A percentile compares a stretch with the other conserved stretches of the same genome.
Conservation (phyloP, 129 eudicot genomes). For the Mikania micrantha region DNA sequence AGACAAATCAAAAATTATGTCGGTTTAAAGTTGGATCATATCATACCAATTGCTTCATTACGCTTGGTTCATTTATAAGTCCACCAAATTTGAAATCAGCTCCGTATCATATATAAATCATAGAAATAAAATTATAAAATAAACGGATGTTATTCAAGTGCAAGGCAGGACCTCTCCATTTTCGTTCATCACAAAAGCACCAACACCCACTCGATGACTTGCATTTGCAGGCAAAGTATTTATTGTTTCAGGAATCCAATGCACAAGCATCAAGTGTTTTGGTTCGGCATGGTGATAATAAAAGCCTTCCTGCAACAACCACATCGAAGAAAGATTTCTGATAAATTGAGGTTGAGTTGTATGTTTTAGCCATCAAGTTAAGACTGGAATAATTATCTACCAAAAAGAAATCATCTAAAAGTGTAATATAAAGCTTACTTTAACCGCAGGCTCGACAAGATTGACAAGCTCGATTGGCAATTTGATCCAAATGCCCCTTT, state of each 20-base stretch:
- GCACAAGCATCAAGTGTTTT: conserved; percentile 63
- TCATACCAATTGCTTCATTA: neutral
- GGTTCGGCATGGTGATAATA: conserved; percentile 76
- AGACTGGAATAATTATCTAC: neutral
- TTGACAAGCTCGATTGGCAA: conserved; percentile 63
- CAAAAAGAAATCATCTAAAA: neutral
- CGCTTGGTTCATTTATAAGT: neutral
- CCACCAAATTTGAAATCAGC: neutral
- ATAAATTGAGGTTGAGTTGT: neutral
- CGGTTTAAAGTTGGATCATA: neutral
- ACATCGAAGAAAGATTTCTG: neutral
- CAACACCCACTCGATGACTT: conserved; percentile 70
- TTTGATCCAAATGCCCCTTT: conserved; percentile 73
- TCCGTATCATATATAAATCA: neutral
- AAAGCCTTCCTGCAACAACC: conserved; percentile 60
- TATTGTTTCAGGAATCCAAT: conserved; percentile 54
- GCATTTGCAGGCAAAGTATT: conserved; percentile 70
- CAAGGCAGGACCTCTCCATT: conserved; percentile 43
- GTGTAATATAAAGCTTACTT: conserved; percentile 30
- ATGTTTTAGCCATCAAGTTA: conserved; percentile 2
- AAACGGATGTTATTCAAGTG: neutral
- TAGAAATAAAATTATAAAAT: neutral
- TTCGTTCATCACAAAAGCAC: conserved; percentile 63
- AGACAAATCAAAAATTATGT: neutral
- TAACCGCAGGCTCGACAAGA: conserved; percentile 66